These are phyloP conservation scores for Favolaschia claudopus DNA, from an alignment of 768 basidiomycete species.

Conservation along the genomic window DNA sequence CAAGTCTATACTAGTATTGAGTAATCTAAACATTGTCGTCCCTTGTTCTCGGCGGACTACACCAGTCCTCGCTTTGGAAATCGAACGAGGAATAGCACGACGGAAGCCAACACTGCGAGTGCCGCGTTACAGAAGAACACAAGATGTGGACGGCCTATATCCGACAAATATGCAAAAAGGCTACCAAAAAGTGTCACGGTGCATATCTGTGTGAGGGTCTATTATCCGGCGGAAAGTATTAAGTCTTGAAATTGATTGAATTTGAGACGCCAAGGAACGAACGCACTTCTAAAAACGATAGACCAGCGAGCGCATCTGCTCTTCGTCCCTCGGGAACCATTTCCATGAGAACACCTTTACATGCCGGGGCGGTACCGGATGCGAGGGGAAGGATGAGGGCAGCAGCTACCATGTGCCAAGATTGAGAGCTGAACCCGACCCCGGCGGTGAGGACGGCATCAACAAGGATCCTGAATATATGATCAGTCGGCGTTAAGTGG, in stretches of 20 bases:
- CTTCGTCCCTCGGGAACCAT: conserved; percentile 11
- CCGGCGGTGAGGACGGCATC: conserved; percentile 9
- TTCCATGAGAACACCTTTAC: conserved; percentile 20
- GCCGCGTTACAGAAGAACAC: conserved; percentile 23
- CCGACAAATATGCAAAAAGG: conserved; percentile 18
- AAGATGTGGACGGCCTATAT: conserved; percentile 10
- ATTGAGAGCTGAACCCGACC: conserved; percentile 5
- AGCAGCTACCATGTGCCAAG: conserved; percentile 12
- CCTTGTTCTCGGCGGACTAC: too few species aligned
- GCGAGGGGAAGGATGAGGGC: conserved; percentile 20
- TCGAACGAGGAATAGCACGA: conserved; percentile 14
- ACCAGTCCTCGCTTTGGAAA: conserved; percentile 6
- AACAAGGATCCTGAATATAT: conserved; percentile 8
- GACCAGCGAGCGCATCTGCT: conserved; percentile 17
- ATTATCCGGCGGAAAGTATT: neutral
- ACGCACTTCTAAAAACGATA: conserved; percentile 20
- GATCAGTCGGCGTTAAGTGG: neutral
- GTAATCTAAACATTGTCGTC: too few species aligned
- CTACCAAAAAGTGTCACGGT: conserved; percentile 20
- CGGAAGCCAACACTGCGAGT: conserved; percentile 12
- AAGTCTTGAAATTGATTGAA: neutral
- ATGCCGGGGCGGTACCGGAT: conserved; percentile 19
- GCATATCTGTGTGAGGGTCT: conserved; percentile 19
- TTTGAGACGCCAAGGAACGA: neutral
- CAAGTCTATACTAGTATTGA: too few species aligned